Conservation (phyloP, 352 stramenopile species). For the Globisporangium viniferum region DNA sequence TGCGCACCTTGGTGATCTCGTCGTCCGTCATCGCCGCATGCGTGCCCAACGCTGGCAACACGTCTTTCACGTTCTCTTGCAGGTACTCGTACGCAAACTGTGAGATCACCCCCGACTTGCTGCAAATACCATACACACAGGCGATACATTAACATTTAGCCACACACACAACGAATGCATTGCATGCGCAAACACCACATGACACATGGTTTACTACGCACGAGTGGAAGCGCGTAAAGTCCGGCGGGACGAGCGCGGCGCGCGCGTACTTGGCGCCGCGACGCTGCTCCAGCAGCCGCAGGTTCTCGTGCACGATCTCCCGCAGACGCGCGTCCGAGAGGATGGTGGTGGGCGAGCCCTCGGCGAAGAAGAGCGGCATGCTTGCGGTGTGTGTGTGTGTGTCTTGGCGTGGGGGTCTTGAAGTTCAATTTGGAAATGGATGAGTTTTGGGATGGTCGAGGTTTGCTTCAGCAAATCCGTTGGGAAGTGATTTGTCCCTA, state of each 20-base stretch:
- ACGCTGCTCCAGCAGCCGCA: slow-evolving; percentile 61
- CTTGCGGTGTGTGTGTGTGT: background rate
- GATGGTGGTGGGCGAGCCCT: slow-evolving; percentile 60
- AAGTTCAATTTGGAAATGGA: background rate
- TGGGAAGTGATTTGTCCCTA: too few species aligned
- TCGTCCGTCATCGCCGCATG: slow-evolving; percentile 95
- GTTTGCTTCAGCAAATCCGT: too few species aligned
- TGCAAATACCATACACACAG: slow-evolving; percentile 17
- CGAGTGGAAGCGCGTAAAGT: slow-evolving; percentile 96
- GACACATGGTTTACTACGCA: slow-evolving; percentile 33
- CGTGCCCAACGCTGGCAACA: slow-evolving; percentile 94
- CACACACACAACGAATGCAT: background rate
- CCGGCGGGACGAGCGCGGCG: slow-evolving; percentile 92
- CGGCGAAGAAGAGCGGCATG: slow-evolving; percentile 75
- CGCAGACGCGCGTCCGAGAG: slow-evolving; percentile 63
- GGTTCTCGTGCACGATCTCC: slow-evolving; percentile 53
- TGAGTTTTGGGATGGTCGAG: background rate
- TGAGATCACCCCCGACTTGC: slow-evolving; percentile 91
- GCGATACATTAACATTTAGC: background rate
- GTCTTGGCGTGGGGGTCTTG: background rate
- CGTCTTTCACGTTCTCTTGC: slow-evolving; percentile 75
- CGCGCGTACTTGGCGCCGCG: slow-evolving; percentile 53
- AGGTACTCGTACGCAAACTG: slow-evolving; percentile 93
- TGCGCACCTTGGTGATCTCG: slow-evolving; percentile 81
- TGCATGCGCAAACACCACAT: background rate